A percentile compares a stretch with the other conserved stretches of the same genome.
phyloP scores from a whole-genome alignment of 176 grass and related monocot genomes.

The Triticum turgidum region DNA sequence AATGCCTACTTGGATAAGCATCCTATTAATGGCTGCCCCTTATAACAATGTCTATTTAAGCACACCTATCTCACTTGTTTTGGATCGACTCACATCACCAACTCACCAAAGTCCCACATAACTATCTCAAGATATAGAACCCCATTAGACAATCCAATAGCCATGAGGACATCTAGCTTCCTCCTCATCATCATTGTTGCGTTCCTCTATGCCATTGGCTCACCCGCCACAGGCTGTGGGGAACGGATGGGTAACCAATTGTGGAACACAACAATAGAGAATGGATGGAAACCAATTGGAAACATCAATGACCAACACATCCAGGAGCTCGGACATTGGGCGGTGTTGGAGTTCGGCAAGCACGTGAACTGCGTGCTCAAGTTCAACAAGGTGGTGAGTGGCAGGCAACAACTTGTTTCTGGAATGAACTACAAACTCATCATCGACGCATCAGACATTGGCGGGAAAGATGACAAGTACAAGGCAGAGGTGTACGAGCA shows the following conservation, averaged over 20 bases:
- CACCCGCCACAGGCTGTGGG: background rate
- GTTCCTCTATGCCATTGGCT: background rate
- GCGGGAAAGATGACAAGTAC: constrained; percentile 11
- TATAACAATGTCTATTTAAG: background rate
- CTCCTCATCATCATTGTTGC: background rate
- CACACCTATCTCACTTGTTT: background rate
- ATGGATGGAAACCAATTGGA: constrained; percentile 18
- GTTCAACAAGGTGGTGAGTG: constrained; percentile 30
- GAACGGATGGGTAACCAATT: background rate
- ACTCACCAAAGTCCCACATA: background rate
- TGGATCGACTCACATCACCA: background rate
- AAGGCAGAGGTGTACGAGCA: constrained; percentile 41
- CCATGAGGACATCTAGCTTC: background rate
- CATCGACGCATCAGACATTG: background rate
- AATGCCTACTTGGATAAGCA: background rate
- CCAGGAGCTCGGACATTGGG: constrained; percentile 20
- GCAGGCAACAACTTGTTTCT: constrained; percentile 29
- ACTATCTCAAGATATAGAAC: background rate
- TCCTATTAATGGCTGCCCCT: background rate
- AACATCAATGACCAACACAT: constrained; percentile 27
- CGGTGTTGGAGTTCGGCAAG: constrained; percentile 28
- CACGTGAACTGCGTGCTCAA: background rate
- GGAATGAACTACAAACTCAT: constrained; percentile 43
- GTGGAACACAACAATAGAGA: background rate
- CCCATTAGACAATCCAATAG: background rate